A percentile compares a stretch with the other conserved stretches of the same genome.
Evolutionary conservation across 371 early-diverging fungal genomes (phyloP).

Genomic region (Mortierella sp.): DNA sequence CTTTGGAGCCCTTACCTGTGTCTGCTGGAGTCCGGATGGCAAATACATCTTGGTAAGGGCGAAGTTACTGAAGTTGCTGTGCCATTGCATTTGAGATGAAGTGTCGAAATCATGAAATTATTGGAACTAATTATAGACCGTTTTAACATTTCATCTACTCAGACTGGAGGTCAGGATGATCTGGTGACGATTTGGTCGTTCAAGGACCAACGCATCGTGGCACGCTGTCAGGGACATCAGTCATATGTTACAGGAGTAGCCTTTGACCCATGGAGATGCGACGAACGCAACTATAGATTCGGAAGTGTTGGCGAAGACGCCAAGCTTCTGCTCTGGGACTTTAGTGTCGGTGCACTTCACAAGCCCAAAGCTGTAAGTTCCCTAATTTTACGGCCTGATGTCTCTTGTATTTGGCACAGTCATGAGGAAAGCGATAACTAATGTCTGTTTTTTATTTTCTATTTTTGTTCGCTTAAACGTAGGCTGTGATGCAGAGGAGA

Average conservation of each 20-base stretch:
- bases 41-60: conserved; percentile 86
- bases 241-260: conserved; percentile 87
- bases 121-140: not conserved
- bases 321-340: conserved; percentile 92
- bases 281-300: conserved; percentile 88
- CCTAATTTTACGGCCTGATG: not conserved
- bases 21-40: conserved; percentile 95
- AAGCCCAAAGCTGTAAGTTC: conserved; percentile 76
- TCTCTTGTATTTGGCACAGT: conserved; percentile 1
- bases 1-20: conserved; percentile 89
- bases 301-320: conserved; percentile 95
- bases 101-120: not conserved
- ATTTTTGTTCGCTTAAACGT: not conserved
- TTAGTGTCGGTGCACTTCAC: conserved; percentile 84
- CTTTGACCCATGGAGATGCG: conserved; percentile 93
- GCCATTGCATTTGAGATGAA: not conserved
- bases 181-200: conserved; percentile 93
- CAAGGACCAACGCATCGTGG: conserved; percentile 81
- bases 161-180: conserved; percentile 97
- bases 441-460: too few relatives aligned
- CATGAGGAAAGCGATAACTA: not conserved
- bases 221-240: conserved; percentile 94
- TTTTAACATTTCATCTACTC: not conserved
- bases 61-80: not conserved
- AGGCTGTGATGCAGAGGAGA: conserved; percentile 40